Base-by-base conservation (phyloP, 345 rosid species). In the Linum usitatissimum region DNA sequence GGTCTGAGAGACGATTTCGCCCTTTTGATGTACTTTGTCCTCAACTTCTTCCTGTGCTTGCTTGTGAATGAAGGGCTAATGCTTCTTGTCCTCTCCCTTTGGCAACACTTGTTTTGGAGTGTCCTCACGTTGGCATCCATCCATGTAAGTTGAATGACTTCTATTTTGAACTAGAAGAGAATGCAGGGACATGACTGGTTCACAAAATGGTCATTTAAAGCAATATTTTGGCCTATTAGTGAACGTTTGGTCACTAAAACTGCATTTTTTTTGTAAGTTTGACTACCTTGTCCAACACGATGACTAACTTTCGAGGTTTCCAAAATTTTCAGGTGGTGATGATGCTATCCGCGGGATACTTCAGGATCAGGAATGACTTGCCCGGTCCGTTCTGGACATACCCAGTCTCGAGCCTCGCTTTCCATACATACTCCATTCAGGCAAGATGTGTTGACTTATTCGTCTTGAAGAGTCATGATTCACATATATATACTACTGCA, bases 341-440 rank as follows among this genome's bases (percentile, higher is more conserved):
- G 99, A 90, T 94, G 93, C 96, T 94, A 56, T 69, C 97, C 7
- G 97, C 99, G 17, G 99, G 97, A 39, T 92, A 87, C 76, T 86
- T 90, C 71, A 81, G 97, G 78, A 82, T 87, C 71, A 87, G 88
- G 48, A 85, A 66, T 74, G 95, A 86, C 34, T 64, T 94, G 77
- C 97, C 99, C 1, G 67, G 81, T 59, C 91, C 95, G 0, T 61
- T 94, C 21, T 94, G 99, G 99, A 86, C 66, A 30, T 94, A 86
- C 76, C 99, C 99, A n/a, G 60, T 94, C 5, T 85, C 97, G 19
- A 88, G 86, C 71, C 68, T 90, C 58, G 83, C 97, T 2, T 90
- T 90, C 72, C 99, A 94, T 74, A 84, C 91, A 18, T 90, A 86
- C 73, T 86, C 96, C 38, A 86, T 94, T 62, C 83, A 88, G 38